phyloP scores from a whole-genome alignment of 2,329 filamentous ascomycete species.

The Capronia coronata region DNA sequence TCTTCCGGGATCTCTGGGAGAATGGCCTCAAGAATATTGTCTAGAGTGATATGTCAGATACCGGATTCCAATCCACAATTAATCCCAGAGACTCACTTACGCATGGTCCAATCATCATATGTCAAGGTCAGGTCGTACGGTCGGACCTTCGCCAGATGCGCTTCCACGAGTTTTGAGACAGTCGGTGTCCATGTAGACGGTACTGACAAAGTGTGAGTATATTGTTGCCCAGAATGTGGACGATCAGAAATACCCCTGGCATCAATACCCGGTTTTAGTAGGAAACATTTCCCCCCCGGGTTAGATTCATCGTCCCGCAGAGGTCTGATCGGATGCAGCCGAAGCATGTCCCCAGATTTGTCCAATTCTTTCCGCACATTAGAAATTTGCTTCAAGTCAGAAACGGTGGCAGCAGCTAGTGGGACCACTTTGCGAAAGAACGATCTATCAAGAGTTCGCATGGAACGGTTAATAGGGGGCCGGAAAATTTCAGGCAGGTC shows the following conservation, averaged over 20 bases:
- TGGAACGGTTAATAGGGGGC: slow-evolving; percentile 72
- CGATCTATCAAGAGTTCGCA: slow-evolving; percentile 71
- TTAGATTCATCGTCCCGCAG: slow-evolving; percentile 49
- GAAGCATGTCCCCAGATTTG: slow-evolving; percentile 60
- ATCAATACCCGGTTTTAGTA: slow-evolving; percentile 37
- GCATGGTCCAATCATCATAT: slow-evolving; percentile 82
- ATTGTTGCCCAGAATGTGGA: not conserved
- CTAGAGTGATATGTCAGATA: slow-evolving; percentile 36
- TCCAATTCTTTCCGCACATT: slow-evolving; percentile 61
- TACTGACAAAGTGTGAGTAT: slow-evolving; percentile 34
- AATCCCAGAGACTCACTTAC: slow-evolving; percentile 43
- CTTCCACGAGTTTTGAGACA: slow-evolving; percentile 61
- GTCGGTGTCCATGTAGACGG: slow-evolving; percentile 69
- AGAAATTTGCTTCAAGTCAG: slow-evolving; percentile 68
- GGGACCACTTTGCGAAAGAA: slow-evolving; percentile 74
- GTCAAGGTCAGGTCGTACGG: slow-evolving; percentile 69
- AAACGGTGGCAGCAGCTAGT: slow-evolving; percentile 69
- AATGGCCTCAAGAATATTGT: slow-evolving; percentile 75
- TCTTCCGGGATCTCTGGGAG: slow-evolving; percentile 63
- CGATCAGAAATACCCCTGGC: slow-evolving; percentile 4
- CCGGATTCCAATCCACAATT: not conserved
- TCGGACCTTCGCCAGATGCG: slow-evolving; percentile 62
- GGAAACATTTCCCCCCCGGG: slow-evolving; percentile 34
- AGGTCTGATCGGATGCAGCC: slow-evolving; percentile 56
- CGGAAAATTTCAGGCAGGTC: slow-evolving; percentile 54